Conservation (phyloP, 805 yeast species). For the Candida peoriensis region DNA sequence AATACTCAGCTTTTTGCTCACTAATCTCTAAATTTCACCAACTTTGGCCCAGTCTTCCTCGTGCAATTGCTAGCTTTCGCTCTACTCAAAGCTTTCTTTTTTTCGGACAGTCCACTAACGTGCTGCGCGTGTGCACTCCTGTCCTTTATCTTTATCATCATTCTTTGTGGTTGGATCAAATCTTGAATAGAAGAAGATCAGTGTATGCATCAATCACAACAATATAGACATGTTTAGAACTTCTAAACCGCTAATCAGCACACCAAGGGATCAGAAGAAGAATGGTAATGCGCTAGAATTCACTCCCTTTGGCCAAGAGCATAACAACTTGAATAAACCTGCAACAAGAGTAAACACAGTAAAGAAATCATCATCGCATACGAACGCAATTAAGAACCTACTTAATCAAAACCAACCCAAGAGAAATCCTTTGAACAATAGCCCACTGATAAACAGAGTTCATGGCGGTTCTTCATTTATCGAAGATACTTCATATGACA, state of each 20-base stretch:
- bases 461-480: slow-evolving; percentile 25
- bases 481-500: slow-evolving; percentile 20
- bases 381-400: not conserved
- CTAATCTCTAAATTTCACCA: too few species aligned
- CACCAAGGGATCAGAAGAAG: slow-evolving; percentile 21
- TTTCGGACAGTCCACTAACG: too few species aligned
- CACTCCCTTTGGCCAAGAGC: slow-evolving; percentile 35
- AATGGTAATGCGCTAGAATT: slow-evolving; percentile 29
- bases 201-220: too few species aligned
- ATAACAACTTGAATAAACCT: not conserved
- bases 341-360: not conserved
- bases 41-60: too few species aligned
- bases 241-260: slow-evolving; percentile 24
- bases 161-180: too few species aligned
- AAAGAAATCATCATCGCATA: too few species aligned
- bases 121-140: too few species aligned
- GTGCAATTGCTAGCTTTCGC: too few species aligned
- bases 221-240: slow-evolving; percentile 29
- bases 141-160: too few species aligned
- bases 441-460: slow-evolving; percentile 17
- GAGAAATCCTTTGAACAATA: slow-evolving; percentile 13
- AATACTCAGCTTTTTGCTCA: too few species aligned
- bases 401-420: slow-evolving; percentile 1
- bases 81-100: too few species aligned
- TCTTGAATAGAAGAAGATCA: too few species aligned